Base-by-base conservation (phyloP, 495 filamentous ascomycete genomes). In the Trichoderma erinaceum region DNA sequence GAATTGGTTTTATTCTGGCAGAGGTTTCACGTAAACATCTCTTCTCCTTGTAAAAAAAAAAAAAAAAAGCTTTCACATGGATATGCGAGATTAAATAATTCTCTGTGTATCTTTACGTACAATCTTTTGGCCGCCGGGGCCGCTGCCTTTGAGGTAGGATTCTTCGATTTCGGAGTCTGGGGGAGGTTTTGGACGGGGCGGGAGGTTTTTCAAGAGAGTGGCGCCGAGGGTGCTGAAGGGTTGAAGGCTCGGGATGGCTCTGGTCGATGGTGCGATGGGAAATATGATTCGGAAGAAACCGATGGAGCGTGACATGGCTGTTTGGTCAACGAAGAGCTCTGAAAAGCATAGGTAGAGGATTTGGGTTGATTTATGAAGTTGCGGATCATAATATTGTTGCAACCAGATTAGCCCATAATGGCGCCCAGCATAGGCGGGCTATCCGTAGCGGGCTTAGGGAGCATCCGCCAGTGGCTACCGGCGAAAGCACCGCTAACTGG, bases 41-140 rank as follows among this genome's bases (percentile, higher is more conserved):
- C 35, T 38, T 38, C 35, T 38, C 35, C 8, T 38, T 38, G 8
- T 38, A 7, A 6, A 38, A n/a, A n/a, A n/a, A n/a, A n/a, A n/a
- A n/a, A n/a, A n/a, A n/a, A n/a, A 0, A 10, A 10, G 35, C 35
- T 7, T 38, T 38, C 0, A 2, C 35, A 65, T 50, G 68, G 63
- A 38, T 66, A 18, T 41, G n/a, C 67, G 76, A 15, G 71, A 84
- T 8, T 38, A 46, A 15, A 18, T 7, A 23, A 25, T 29, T 23
- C 35, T 38, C 35, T 10, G 35, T 58, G 7, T 10, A 29, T 25
- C 13, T 41, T 68, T 38, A 74, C 79, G 41, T 74, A 87, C 85
- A 78, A 97, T 98, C 77, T 98, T 98, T 77, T 99, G 95, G 0
- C 95, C 95, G 63, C 95, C 95, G 1, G 95, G 95, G 13, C 95